Evolutionary conservation across 768 basidiomycete genomes (phyloP).

Genomic region (Postia placenta): DNA sequence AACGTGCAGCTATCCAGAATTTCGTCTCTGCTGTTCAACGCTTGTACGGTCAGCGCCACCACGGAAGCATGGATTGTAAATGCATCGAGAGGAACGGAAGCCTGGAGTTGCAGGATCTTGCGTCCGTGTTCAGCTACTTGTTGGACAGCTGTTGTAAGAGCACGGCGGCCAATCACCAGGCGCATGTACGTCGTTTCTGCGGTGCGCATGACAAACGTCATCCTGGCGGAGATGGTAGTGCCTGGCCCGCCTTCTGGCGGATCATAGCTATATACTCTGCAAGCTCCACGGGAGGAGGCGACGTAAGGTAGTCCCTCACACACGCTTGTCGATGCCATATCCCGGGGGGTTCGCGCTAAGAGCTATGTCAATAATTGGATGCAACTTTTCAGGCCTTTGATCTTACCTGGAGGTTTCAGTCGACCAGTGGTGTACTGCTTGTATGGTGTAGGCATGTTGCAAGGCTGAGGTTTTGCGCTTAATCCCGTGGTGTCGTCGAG

Average conservation of each 20-base stretch:
- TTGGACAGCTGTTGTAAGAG: slow-evolving; percentile 62
- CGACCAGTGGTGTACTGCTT: too few relatives aligned
- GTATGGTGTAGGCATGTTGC: too few relatives aligned
- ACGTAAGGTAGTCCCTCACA: too few relatives aligned
- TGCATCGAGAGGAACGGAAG: slow-evolving; percentile 51
- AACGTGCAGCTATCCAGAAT: slow-evolving; percentile 63
- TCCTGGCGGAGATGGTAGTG: slow-evolving; percentile 56
- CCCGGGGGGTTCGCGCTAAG: too few relatives aligned
- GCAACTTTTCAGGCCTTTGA: too few relatives aligned
- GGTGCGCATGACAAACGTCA: slow-evolving; percentile 46
- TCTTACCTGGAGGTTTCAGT: too few relatives aligned
- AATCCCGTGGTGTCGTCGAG: too few relatives aligned
- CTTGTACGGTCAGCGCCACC: slow-evolving; percentile 56
- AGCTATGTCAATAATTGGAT: too few relatives aligned
- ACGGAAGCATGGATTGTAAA: slow-evolving; percentile 26
- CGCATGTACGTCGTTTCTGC: slow-evolving; percentile 57
- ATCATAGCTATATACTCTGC: slow-evolving; percentile 60
- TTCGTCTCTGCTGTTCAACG: slow-evolving; percentile 45
- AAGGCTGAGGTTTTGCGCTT: too few relatives aligned
- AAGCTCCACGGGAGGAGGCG: slow-evolving; percentile 44
- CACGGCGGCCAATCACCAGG: slow-evolving; percentile 65
- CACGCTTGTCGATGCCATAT: too few relatives aligned
- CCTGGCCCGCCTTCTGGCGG: slow-evolving; percentile 61
- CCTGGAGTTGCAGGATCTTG: slow-evolving; percentile 61
- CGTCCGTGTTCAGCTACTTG: slow-evolving; percentile 40